These are phyloP conservation scores for Wakefieldia striispora DNA, from an alignment of 768 basidiomycete genomes.

Conservation along the genomic window DNA sequence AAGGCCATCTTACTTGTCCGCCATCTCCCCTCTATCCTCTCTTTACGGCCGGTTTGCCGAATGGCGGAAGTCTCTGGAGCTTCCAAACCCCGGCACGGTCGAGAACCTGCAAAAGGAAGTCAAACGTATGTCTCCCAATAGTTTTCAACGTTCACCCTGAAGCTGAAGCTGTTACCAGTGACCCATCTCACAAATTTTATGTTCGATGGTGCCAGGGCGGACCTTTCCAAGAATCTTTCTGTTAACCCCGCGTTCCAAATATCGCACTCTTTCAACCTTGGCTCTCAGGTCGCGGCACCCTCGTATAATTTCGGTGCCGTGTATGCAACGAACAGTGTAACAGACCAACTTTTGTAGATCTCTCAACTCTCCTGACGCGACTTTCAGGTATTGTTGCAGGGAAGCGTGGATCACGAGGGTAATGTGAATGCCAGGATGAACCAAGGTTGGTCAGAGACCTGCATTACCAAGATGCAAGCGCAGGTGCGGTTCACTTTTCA, in stretches of 20 bases:
- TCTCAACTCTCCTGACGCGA: constrained; percentile 22
- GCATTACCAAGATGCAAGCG: constrained; percentile 82
- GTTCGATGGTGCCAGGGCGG: constrained; percentile 96
- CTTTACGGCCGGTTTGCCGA: constrained; percentile 70
- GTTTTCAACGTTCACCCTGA: constrained; percentile 2
- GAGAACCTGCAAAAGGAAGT: constrained; percentile 94
- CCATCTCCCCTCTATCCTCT: constrained; percentile 56
- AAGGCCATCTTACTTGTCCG: constrained; percentile 35
- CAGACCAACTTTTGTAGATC: constrained; percentile 5
- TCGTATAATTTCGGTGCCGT: constrained; percentile 95
- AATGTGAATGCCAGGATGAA: constrained; percentile 86
- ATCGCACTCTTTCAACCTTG: constrained; percentile 92
- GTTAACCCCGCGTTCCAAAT: constrained; percentile 97
- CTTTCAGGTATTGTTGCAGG: constrained; percentile 85
- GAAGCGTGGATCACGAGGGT: constrained; percentile 91
- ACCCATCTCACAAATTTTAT: constrained; percentile 92
- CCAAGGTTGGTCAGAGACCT: constrained; percentile 77
- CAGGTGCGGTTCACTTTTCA: constrained; percentile 54
- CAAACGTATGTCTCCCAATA: constrained; percentile 56
- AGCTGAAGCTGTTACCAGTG: constrained; percentile 42
- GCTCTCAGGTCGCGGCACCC: constrained; percentile 78
- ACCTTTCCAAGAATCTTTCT: constrained; percentile 91
- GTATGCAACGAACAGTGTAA: constrained; percentile 80
- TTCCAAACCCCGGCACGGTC: constrained; percentile 89
- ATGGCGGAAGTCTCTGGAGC: constrained; percentile 78